Evolutionary conservation across 768 basidiomycete species (phyloP), one percentile per base, ranked within the genome.

Genomic region (Phylloporus scabripes): DNA sequence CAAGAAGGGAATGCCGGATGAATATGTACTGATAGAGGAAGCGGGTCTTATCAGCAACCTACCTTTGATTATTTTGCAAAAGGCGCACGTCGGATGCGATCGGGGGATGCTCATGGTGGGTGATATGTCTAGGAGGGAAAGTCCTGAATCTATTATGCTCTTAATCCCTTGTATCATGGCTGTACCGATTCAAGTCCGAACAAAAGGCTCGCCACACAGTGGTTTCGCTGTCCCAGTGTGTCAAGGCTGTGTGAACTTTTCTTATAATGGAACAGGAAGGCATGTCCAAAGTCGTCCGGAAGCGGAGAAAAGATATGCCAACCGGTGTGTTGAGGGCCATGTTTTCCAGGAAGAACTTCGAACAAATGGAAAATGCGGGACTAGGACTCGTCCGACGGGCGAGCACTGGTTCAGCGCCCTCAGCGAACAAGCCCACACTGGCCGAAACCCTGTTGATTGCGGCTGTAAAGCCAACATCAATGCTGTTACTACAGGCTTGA

Each of bases 21-120:
- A 1, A 21, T 14, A 8, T 15, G 32, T 12, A 26, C 17, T 3
- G 5, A 20, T 15, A 5, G 7, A 28, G 6, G 11, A 15, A 17
- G 17, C 10, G 2, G 24, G 31, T 36, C 4, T 12, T 18, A 23
- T 23, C 21, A 17, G 20, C 2, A 8, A 41, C 52, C 66, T 46
- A 84, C 92, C 88, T 68, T 87, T 87, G 72, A 92, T 76, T 64
- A 97, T 94, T 72, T 85, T 94, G 78, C 94, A 97, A 72, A 96
- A 96, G 59, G 91, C 66, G 68, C 93, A 95, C 20, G 67, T 69
- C 12, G 80, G 73, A 46, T 81, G 73, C 46, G 71, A 72, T 59
- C 83, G 82, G 48, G 36, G 1, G 17, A 15, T 4, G 36, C 11
- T 18, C 36, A 37, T 37, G 8, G 4, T 18, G 2, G 10, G 11